A percentile compares a stretch with the other conserved stretches of the same genome.
phyloP scores from a whole-genome alignment of 495 filamentous ascomycete genomes.

The Bathelium albidoporum region DNA sequence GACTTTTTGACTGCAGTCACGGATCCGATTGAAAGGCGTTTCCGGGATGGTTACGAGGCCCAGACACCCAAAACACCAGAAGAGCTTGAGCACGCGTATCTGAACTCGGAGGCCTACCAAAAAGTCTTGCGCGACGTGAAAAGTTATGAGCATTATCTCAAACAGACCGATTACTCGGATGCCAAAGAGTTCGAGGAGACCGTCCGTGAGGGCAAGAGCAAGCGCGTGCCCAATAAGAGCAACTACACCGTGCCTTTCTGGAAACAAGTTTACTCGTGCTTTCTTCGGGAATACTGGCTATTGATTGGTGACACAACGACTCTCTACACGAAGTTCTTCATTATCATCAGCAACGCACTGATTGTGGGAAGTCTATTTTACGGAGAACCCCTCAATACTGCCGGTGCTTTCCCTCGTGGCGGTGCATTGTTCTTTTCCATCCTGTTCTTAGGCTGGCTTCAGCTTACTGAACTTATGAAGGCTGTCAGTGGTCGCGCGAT shows the following conservation, averaged over 20 bases:
- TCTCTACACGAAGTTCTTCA: constrained; percentile 68
- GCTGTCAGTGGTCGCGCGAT: constrained; percentile 54
- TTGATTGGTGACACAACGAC: constrained; percentile 61
- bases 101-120: constrained; percentile 42
- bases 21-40: constrained; percentile 58
- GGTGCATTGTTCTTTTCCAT: constrained; percentile 66
- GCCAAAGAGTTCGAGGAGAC: constrained; percentile 59
- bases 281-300: constrained; percentile 66
- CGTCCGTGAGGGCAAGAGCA: constrained; percentile 59
- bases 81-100: constrained; percentile 54
- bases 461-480: constrained; percentile 60
- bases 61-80: constrained; percentile 51
- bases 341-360: constrained; percentile 62
- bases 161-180: constrained; percentile 50
- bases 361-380: constrained; percentile 69
- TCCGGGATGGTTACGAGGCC: constrained; percentile 53
- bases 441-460: constrained; percentile 66
- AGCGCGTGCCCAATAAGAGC: constrained; percentile 56
- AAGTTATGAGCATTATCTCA: constrained; percentile 49
- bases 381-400: constrained; percentile 50
- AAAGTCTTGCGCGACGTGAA: constrained; percentile 45
- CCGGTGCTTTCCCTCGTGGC: constrained; percentile 57
- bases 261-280: constrained; percentile 59
- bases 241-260: constrained; percentile 60
- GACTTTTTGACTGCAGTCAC: constrained; percentile 69